Base-by-base conservation (phyloP, 2,329 filamentous ascomycete species). In the Massarina eburnea region DNA sequence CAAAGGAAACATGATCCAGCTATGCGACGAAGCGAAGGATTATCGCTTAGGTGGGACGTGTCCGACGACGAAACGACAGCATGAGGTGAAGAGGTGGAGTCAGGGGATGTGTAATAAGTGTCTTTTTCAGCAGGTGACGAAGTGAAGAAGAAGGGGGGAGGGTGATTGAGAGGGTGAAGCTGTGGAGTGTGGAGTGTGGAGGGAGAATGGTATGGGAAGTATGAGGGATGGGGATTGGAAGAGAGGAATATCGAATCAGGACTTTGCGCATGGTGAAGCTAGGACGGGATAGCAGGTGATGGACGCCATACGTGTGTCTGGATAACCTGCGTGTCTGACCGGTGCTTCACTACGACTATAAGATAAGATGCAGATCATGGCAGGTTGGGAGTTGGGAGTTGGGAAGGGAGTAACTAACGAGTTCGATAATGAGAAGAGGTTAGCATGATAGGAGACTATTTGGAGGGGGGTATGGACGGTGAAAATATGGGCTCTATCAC, bases 81-180 rank as follows among this genome's bases (percentile, higher is more conserved):
- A 67, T 37, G 57, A 52, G 29, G 64, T 66, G 10, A 49, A 57
- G n/a, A 60, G 61, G 33, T 43, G 64, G 34, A 66, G 63, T 29
- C 62, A 66, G 41, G 64, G 63, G 12, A 55, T 62, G 52, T 67
- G 64, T 46, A 61, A 57, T 27, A 46, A 45, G 14, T 67, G 64
- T 49, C 46, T 66, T 22, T 66, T 61, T 62, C 61, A 58, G 34
- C 51, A 57, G 21, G 47, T 61, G 8, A 37, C 48, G n/a, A 55
- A 54, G 39, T 54, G 44, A 33, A 33, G 30, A 14, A 14, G 14
- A n/a, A n/a, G 17, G 7, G 30, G 30, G 30, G 30, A n/a, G 12
- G 7, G n/a, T 8, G 30, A 18, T 33, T 6, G 30, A n/a, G 5
- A 8, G 30, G 30, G 14, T 18, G 30, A 18, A n/a, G 26, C 26